Percentiles rank a stretch among this genome's conserved stretches.
These are phyloP conservation scores for Malus orientalis DNA, from an alignment of 306 rosid species.

Conservation along the genomic window DNA sequence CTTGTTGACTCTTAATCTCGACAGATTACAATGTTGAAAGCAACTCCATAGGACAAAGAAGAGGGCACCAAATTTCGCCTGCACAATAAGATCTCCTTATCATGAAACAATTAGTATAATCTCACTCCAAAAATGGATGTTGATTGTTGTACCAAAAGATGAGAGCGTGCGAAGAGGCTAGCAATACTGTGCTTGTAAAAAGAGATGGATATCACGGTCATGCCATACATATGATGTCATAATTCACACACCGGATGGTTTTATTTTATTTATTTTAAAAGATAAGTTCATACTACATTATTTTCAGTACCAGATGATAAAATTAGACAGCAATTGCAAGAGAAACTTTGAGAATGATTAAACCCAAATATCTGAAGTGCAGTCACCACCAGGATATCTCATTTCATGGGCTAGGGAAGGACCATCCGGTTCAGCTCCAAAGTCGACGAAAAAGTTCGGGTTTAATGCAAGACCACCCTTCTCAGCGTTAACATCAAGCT, in stretches of 20 bases:
- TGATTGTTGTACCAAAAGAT: too few relatives aligned
- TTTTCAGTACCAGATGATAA: neutral
- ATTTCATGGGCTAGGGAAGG: slow-evolving; percentile 96
- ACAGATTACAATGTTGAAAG: too few relatives aligned
- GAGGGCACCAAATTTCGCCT: too few relatives aligned
- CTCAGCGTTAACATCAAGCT: slow-evolving; percentile 69
- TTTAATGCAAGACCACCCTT: slow-evolving; percentile 71
- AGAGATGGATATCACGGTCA: neutral
- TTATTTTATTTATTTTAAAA: neutral
- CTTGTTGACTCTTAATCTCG: too few relatives aligned
- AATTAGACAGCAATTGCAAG: neutral
- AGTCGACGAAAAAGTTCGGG: slow-evolving; percentile 80
- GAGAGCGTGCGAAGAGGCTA: too few relatives aligned
- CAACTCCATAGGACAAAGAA: too few relatives aligned
- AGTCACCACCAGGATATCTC: slow-evolving; percentile 97
- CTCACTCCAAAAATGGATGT: too few relatives aligned
- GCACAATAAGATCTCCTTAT: too few relatives aligned
- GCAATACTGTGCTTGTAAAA: too few relatives aligned
- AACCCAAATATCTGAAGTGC: slow-evolving; percentile 92
- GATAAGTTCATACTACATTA: neutral
- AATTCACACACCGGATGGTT: neutral
- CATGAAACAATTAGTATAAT: too few relatives aligned
- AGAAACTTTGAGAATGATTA: slow-evolving; percentile 5
- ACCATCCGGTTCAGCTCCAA: slow-evolving; percentile 82
- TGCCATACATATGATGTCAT: neutral